Percentiles rank a stretch among this genome's conserved stretches.
Conservation (phyloP, 1,139 yeast genomes). For the Saccharomyces hybrid region DNA sequence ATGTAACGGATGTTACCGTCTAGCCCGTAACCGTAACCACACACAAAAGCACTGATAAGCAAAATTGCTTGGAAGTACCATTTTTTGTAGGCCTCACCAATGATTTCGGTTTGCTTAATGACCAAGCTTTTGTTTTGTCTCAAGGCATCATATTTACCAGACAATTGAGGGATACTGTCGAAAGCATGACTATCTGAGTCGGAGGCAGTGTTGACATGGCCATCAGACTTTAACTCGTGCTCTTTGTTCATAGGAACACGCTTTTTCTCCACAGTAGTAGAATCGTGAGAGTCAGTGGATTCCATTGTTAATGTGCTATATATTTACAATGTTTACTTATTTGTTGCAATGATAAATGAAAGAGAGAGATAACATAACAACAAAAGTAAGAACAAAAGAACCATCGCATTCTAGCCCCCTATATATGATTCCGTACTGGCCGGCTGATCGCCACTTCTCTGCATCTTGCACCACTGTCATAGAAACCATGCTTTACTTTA, state of each 20-base stretch:
- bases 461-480: background rate
- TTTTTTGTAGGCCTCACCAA: constrained; percentile 16
- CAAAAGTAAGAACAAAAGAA: background rate
- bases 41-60: constrained; percentile 44
- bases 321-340: background rate
- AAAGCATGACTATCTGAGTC: background rate
- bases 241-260: background rate
- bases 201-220: background rate
- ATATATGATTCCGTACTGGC: background rate
- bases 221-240: background rate
- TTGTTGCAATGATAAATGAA: background rate
- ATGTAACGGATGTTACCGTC: constrained; percentile 48
- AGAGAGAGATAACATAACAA: background rate
- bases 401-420: background rate
- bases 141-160: background rate
- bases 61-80: constrained; percentile 18
- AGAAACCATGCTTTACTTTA: background rate
- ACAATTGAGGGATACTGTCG: background rate
- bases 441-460: background rate
- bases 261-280: background rate
- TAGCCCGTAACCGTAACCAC: constrained; percentile 61
- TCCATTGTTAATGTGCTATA: background rate
- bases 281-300: background rate
- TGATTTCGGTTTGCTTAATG: constrained; percentile 18
- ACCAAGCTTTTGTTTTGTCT: constrained; percentile 4